A percentile compares a stretch with the other conserved stretches of the same genome.
phyloP scores from a whole-genome alignment of 176 grass and related monocot species.

The Rhynchospora tenuis region DNA sequence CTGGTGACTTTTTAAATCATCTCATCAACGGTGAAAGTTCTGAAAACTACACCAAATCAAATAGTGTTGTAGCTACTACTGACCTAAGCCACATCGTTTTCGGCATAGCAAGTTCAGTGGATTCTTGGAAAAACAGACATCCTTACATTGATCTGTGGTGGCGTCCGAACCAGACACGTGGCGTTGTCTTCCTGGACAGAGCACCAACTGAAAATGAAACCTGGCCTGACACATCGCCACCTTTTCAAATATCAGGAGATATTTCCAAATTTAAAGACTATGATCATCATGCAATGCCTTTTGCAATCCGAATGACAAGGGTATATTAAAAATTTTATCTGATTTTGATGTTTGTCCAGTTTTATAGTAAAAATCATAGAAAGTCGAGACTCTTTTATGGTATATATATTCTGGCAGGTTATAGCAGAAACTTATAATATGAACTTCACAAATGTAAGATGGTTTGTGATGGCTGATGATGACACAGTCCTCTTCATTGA shows the following conservation, averaged over 20 bases:
- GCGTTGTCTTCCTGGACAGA: constrained; percentile 40
- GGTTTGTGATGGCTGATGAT: constrained; percentile 21
- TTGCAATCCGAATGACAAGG: not conserved
- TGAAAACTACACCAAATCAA: not conserved
- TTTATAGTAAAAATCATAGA: too few relatives aligned
- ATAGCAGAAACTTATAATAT: not conserved
- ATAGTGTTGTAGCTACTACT: constrained; percentile 1
- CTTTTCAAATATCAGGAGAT: not conserved
- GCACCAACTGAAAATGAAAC: constrained; percentile 19
- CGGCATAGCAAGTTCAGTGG: constrained; percentile 39
- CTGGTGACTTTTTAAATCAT: not conserved
- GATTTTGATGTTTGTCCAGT: not conserved
- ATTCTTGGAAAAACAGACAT: constrained; percentile 31
- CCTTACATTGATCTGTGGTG: constrained; percentile 42
- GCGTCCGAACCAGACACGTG: constrained; percentile 33
- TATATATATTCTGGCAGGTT: not conserved
- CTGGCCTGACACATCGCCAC: not conserved
- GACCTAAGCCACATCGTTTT: constrained; percentile 44
- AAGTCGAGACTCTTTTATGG: too few relatives aligned
- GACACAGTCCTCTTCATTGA: constrained; percentile 2
- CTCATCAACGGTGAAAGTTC: not conserved
- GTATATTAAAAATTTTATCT: not conserved
- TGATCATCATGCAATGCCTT: constrained; percentile 7
- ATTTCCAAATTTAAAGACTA: not conserved
- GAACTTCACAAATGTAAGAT: not conserved